These are phyloP conservation scores for Fusarium equiseti DNA, from an alignment of 2,329 filamentous ascomycete genomes.

Conservation along the genomic window DNA sequence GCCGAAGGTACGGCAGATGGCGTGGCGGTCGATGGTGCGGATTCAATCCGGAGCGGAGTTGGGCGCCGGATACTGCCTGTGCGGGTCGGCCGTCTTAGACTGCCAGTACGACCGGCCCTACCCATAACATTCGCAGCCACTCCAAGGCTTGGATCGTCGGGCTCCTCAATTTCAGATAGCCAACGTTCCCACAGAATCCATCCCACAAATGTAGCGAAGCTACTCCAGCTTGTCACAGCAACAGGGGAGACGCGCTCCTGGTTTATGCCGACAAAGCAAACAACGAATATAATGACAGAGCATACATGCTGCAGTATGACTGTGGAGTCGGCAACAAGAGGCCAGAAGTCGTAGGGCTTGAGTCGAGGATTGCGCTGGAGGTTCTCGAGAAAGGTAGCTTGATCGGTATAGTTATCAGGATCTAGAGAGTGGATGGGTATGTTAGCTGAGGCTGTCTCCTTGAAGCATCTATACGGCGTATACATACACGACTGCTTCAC, in stretches of 20 bases:
- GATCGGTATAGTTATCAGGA: slow-evolving; percentile 99
- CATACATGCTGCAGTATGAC: slow-evolving; percentile 98
- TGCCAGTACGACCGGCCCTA: slow-evolving; percentile 53
- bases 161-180: slow-evolving; percentile 77
- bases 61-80: slow-evolving; percentile 56
- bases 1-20: slow-evolving; percentile 51
- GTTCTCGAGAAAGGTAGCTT: slow-evolving; percentile 95
- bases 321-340: slow-evolving; percentile 91
- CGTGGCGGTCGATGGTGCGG: slow-evolving; percentile 43
- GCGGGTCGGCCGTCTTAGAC: slow-evolving; percentile 51
- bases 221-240: slow-evolving; percentile 88
- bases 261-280: slow-evolving; percentile 92
- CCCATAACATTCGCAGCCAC: slow-evolving; percentile 53
- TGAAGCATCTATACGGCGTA: not conserved
- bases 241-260: slow-evolving; percentile 89
- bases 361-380: slow-evolving; percentile 94
- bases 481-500: slow-evolving; percentile 91
- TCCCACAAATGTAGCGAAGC: slow-evolving; percentile 82
- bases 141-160: slow-evolving; percentile 55
- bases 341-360: slow-evolving; percentile 98
- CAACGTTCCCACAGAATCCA: slow-evolving; percentile 95
- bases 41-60: slow-evolving; percentile 47
- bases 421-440: slow-evolving; percentile 62
- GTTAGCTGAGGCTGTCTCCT: slow-evolving; percentile 16
- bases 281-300: slow-evolving; percentile 93